phyloP scores from a whole-genome alignment of 148 eudicot species.

The Arbutus unedo region DNA sequence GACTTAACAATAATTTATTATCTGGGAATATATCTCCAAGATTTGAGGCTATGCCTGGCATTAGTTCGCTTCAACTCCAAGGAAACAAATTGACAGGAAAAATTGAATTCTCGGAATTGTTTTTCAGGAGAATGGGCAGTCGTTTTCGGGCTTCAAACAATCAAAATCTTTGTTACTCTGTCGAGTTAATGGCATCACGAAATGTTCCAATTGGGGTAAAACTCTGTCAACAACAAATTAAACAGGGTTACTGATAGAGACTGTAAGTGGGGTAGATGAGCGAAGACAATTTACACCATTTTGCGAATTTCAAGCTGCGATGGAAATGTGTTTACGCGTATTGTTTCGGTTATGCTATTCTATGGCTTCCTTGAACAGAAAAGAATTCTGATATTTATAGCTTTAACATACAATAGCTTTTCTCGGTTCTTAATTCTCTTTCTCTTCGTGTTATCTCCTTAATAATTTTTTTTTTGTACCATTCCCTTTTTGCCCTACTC shows the following conservation, averaged over 20 bases:
- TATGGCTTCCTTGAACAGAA: conserved; percentile 9
- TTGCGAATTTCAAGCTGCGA: too few relatives aligned
- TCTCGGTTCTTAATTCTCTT: too few relatives aligned
- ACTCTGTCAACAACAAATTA: conserved; percentile 16
- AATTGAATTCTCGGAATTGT: conserved; percentile 36
- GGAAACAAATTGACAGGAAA: conserved; percentile 57
- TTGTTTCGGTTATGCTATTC: conserved; percentile 14
- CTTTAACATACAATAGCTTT: too few relatives aligned
- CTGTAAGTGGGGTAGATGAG: too few relatives aligned
- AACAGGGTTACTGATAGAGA: too few relatives aligned
- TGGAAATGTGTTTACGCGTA: neutral
- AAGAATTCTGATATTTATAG: neutral
- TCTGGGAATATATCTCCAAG: conserved; percentile 45
- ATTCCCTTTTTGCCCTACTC: too few relatives aligned
- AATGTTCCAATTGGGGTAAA: conserved; percentile 40
- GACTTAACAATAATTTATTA: conserved; percentile 48
- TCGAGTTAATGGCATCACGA: conserved; percentile 17
- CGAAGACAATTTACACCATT: too few relatives aligned
- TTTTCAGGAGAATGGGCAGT: conserved; percentile 57
- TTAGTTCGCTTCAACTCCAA: conserved; percentile 50
- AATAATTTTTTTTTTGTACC: too few relatives aligned
- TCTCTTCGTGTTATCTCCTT: too few relatives aligned
- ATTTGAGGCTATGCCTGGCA: conserved; percentile 41
- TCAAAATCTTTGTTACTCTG: conserved; percentile 49
- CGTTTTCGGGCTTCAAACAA: conserved; percentile 61